Conservation (phyloP, 2,329 filamentous ascomycete species). For the Hymenoscyphus repandus region DNA sequence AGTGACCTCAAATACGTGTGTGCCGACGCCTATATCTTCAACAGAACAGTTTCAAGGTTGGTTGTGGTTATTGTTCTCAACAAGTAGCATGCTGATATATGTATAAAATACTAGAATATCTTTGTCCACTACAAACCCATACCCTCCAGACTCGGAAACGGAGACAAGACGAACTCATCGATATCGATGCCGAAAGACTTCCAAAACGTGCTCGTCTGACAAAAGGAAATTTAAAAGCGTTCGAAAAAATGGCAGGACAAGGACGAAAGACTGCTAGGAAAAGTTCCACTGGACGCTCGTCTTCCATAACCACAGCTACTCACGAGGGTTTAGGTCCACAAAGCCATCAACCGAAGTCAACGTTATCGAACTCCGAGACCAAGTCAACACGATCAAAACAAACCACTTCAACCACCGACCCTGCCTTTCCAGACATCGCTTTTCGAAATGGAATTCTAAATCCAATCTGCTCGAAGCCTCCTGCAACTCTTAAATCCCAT, state of each 20-base stretch:
- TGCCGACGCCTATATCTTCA: too few species aligned
- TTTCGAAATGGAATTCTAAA: conserved; percentile 10
- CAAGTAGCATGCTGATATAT: too few species aligned
- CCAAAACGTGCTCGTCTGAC: conserved; percentile 3
- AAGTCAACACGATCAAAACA: conserved; percentile 3
- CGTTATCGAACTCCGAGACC: not conserved
- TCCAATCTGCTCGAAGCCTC: conserved; percentile 4
- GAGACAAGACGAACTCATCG: too few species aligned
- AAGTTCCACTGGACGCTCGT: conserved; percentile 9
- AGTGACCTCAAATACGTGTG: too few species aligned
- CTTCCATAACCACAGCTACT: conserved; percentile 10
- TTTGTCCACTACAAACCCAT: too few species aligned
- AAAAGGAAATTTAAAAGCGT: conserved; percentile 1
- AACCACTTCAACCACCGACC: conserved; percentile 5
- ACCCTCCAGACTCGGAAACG: too few species aligned
- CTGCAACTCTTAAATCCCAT: not conserved
- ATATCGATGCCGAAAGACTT: not conserved
- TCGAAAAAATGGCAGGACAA: conserved; percentile 5
- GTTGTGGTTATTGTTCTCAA: too few species aligned
- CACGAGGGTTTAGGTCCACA: conserved; percentile 11
- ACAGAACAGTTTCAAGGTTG: too few species aligned
- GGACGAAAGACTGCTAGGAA: conserved; percentile 5
- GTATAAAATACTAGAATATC: too few species aligned
- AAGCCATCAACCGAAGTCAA: not conserved
- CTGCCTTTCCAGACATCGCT: conserved; percentile 1